Evolutionary conservation across 805 yeast genomes (phyloP).

Genomic region (Saturnispora gosingensis): DNA sequence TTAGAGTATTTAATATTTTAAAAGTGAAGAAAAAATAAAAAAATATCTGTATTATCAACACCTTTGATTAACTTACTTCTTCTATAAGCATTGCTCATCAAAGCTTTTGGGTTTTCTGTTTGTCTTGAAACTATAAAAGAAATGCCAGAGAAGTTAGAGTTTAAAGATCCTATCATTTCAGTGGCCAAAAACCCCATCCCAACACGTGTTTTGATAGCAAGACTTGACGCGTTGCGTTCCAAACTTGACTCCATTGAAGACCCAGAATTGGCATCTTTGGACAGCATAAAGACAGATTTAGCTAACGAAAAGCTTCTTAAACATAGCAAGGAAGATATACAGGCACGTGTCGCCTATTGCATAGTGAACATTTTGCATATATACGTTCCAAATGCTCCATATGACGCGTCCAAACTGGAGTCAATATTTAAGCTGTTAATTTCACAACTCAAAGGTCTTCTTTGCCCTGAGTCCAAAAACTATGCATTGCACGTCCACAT

Average conservation of each 20-base stretch:
- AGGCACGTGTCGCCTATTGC: conserved; percentile 63
- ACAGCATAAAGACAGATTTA: conserved; percentile 40
- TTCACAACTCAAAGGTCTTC: conserved; percentile 47
- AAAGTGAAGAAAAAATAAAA: not conserved
- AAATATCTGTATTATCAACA: not conserved
- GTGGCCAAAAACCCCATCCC: conserved; percentile 49
- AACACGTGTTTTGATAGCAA: conserved; percentile 47
- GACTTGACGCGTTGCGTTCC: conserved; percentile 51
- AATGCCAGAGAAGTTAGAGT: conserved; percentile 8
- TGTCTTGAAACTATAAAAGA: not conserved
- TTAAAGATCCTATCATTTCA: conserved; percentile 35
- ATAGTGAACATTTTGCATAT: conserved; percentile 66
- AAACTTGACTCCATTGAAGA: conserved; percentile 59
- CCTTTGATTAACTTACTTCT: not conserved
- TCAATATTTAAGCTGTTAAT: conserved; percentile 61
- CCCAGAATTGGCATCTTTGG: conserved; percentile 42
- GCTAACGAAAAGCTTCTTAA: conserved; percentile 48
- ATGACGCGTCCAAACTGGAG: conserved; percentile 49
- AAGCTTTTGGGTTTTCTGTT: not conserved
- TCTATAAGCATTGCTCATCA: not conserved
- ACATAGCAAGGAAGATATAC: conserved; percentile 60
- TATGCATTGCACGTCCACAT: conserved; percentile 56
- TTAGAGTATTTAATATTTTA: not conserved
- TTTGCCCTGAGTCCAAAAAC: conserved; percentile 45
- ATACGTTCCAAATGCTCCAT: conserved; percentile 89